Base-by-base conservation (phyloP, 1,284 basidiomycete genomes). In the Calocybe gambosa region DNA sequence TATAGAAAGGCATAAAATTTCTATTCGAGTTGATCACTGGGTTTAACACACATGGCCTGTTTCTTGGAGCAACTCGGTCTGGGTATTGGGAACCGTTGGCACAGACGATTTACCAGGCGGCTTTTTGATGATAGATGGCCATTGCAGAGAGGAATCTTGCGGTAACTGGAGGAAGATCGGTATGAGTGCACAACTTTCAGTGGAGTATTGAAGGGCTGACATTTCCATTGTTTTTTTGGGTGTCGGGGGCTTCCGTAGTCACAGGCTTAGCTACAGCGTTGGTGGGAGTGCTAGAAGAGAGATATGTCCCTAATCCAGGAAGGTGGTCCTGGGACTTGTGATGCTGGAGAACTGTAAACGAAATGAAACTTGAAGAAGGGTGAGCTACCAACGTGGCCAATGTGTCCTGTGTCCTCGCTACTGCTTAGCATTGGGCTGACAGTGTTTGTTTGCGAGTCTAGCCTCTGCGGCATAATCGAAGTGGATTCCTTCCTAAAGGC, bases 31-130 rank as follows among this genome's bases (percentile, higher is more conserved):
- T 37, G 33, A 39, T 44, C 36, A 45, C 42, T 39, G 21, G 37
- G 28, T 37, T 40, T 39, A 34, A 35, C 43, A 50, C 34, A 54
- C 56, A 37, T 35, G 42, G 35, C 51, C 50, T 26, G 46, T 15
- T 26, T 41, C 29, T 28, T 34, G 44, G 23, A 23, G 26, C 5
- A 23, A 23, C 13, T 47, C 28, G 21, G 23, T 21, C 23, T 36
- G 40, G 5, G 25, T 20, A 6, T 29, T 23, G 3, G 4, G n/a
- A 6, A 16, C 31, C 7, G 13, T 6, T 3, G 31, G 15, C 2
- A 13, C 5, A 34, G 31, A 34, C n/a, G 8, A 3, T 16, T 16
- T 16, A 3, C n/a, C 31, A n/a, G 3, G 4, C 3, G 31, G 15
- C 21, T 40, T 31, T 40, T 44, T 45, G 20, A 13, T 45, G 20